Base-by-base conservation (phyloP, 352 stramenopile genomes). In the Globisporangium recalcitrans region DNA sequence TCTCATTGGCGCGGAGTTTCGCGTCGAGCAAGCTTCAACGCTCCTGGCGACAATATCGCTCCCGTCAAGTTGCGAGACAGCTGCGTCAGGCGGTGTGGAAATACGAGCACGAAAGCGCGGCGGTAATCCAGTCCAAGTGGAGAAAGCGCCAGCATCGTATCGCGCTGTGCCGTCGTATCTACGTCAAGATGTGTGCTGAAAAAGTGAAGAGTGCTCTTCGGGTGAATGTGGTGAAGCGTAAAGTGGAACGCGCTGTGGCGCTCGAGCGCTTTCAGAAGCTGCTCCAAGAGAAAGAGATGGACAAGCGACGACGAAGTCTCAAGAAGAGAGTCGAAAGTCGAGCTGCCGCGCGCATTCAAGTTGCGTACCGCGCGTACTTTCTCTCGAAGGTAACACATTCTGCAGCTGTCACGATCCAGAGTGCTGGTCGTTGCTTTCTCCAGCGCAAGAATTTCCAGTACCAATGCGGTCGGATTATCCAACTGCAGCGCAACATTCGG, bases 261-360 rank as follows among this genome's bases (percentile, higher is more conserved):
- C 26, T 79, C 24, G 66, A 74, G 31, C 72, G 58, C 11, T 79
- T 79, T 52, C 63, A 85, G 38, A 58, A 63, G 21, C 55, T 78
- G 56, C 65, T 81, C 26, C 60, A 71, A 49, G 56, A 68, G 21
- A 69, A 77, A 48, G 66, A 80, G 11, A 48, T 56, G 10, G 51
- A 79, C 27, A 64, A 65, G 44, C 52, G 58, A 16, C 57, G 64
- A 29, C 14, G 57, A 4, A 54, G 52, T 13, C 52, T 82, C 7
- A 67, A 77, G 34, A 36, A 27, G 5, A 66, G 67, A 38, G 68
- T 80, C 22, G 64, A 80, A 36, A 67, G n/a, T 2, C 72, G 72
- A 47, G 67, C 74, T 48, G 74, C 55, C 7, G 65, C 40, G 13
- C 60, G 53, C 22, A 59, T 80, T 16, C 60, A 66, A 49, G 11